Conservation (phyloP, 176 grass and related monocot genomes). For the Eleusine coracana region DNA sequence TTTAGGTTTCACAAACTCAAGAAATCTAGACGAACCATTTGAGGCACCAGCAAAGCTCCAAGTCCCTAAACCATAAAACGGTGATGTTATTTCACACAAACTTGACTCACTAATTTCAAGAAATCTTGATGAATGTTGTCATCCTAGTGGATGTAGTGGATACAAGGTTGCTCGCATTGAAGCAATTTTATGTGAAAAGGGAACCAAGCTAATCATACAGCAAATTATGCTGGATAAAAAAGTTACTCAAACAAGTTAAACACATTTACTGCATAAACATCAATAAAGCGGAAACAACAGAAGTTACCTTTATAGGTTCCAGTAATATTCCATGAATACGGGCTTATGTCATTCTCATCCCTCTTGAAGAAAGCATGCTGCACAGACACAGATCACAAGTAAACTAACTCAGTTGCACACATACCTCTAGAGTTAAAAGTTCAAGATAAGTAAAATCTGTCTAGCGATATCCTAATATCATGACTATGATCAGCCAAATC, state of each 20-base stretch:
- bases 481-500: background rate
- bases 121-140: conserved; percentile 18
- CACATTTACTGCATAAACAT: background rate
- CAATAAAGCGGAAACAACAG: background rate
- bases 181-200: background rate
- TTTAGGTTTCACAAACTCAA: conserved; percentile 80
- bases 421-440: conserved; percentile 4
- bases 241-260: background rate
- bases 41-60: conserved; percentile 77
- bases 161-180: background rate
- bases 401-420: background rate
- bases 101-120: background rate
- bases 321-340: conserved; percentile 93
- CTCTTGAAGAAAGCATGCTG: conserved; percentile 81
- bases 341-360: conserved; percentile 74
- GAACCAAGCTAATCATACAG: background rate
- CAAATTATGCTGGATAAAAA: background rate
- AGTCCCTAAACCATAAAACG: conserved; percentile 66
- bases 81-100: conserved; percentile 7
- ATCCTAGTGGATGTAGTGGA: conserved; percentile 14
- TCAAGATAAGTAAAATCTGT: background rate
- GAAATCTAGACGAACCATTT: conserved; percentile 88
- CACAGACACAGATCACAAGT: conserved; percentile 26
- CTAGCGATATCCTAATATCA: background rate
- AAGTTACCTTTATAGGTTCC: conserved; percentile 83